These are phyloP conservation scores for Casuarina equisetifolia DNA, from an alignment of 306 rosid species.

Conservation along the genomic window DNA sequence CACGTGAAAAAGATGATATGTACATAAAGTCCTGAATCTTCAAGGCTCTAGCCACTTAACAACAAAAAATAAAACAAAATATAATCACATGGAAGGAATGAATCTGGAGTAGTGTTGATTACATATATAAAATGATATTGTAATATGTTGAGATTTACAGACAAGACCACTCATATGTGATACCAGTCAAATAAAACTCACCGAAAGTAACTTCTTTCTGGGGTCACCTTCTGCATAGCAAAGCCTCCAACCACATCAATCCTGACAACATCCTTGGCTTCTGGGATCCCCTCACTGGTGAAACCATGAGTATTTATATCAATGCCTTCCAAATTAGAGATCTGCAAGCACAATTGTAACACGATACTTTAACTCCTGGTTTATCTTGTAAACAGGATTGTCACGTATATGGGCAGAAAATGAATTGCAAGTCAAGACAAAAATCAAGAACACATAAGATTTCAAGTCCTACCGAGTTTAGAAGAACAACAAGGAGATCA, in stretches of 20 bases:
- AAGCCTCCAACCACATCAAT: conserved; percentile 88
- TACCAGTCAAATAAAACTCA: conserved; percentile 34
- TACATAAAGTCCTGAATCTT: neutral
- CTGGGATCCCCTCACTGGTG: conserved; percentile 56
- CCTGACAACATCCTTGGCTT: conserved; percentile 64
- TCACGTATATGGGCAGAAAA: neutral
- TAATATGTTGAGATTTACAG: neutral
- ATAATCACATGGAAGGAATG: neutral
- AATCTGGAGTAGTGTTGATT: neutral
- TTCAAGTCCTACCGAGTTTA: conserved; percentile 66
- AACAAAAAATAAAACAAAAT: neutral
- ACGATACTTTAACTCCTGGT: conserved; percentile 25
- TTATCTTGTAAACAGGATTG: conserved; percentile 1
- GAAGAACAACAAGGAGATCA: conserved; percentile 68
- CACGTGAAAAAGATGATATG: neutral
- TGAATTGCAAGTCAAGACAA: neutral
- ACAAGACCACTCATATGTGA: conserved; percentile 6
- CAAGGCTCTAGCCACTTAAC: neutral
- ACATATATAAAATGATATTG: neutral
- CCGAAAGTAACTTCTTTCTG: conserved; percentile 92
- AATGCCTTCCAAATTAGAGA: conserved; percentile 48
- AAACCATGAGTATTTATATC: conserved; percentile 44
- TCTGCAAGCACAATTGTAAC: conserved; percentile 43
- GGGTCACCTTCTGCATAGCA: conserved; percentile 87
- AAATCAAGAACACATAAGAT: neutral